These are phyloP conservation scores for Trichoderma atrobrunneum DNA, from an alignment of 2,329 filamentous ascomycete species.

Conservation along the genomic window DNA sequence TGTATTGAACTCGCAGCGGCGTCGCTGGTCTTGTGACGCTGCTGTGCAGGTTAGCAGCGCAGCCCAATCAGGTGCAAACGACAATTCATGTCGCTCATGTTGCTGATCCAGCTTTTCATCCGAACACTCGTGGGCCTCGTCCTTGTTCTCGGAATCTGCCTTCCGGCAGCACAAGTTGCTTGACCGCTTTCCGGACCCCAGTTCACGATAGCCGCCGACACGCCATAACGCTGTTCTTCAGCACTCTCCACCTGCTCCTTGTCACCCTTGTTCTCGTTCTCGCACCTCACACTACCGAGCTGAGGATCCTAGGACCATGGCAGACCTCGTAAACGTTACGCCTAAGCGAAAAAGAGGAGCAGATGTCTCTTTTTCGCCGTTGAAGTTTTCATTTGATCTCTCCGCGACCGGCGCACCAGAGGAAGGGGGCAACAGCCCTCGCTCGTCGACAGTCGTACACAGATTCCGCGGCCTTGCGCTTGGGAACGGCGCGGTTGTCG, in stretches of 20 bases:
- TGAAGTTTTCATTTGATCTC: conserved; percentile 48
- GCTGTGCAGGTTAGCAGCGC: background rate
- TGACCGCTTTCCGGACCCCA: conserved; percentile 12
- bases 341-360: conserved; percentile 48
- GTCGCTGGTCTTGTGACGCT: conserved; percentile 13
- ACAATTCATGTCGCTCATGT: background rate
- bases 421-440: conserved; percentile 52
- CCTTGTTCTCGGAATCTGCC: background rate
- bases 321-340: conserved; percentile 30
- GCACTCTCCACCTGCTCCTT: background rate
- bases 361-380: conserved; percentile 33
- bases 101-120: background rate
- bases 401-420: conserved; percentile 33
- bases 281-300: background rate
- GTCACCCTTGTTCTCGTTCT: background rate
- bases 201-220: background rate
- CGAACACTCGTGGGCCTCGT: background rate
- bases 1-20: background rate
- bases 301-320: conserved; percentile 11
- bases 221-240: background rate
- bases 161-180: background rate
- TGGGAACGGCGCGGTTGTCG: conserved; percentile 42
- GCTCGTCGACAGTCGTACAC: conserved; percentile 47
- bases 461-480: conserved; percentile 52
- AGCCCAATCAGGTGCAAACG: background rate